Conservation (phyloP, 1,139 yeast species). For the Kodamaea suecica region DNA sequence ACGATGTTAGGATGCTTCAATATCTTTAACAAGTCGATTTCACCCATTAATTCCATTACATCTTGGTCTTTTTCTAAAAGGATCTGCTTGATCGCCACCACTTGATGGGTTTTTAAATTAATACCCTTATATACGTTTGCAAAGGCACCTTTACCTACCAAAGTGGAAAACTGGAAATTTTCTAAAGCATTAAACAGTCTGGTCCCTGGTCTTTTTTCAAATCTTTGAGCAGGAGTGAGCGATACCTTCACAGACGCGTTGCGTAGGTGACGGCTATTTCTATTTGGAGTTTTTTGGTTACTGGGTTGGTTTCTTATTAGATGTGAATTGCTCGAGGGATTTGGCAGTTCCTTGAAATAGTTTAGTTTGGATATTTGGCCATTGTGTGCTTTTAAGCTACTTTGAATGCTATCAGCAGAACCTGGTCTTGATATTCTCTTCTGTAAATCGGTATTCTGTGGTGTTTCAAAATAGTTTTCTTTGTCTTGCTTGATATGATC, state of each 20-base stretch:
- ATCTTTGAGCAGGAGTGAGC: conserved; percentile 52
- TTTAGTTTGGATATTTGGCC: too few species aligned
- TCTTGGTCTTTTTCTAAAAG: conserved; percentile 49
- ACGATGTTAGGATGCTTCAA: conserved; percentile 84
- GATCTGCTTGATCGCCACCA: conserved; percentile 85
- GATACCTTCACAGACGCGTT: conserved; percentile 43
- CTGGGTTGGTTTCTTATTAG: too few species aligned
- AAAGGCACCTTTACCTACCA: conserved; percentile 76
- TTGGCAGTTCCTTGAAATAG: too few species aligned
- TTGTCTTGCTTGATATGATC: too few species aligned
- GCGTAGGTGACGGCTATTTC: conserved; percentile 21
- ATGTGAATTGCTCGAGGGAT: too few species aligned
- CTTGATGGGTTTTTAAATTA: conserved; percentile 60
- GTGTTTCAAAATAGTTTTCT: too few species aligned
- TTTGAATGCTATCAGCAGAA: too few species aligned
- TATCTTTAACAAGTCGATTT: conserved; percentile 77
- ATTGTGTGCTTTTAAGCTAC: too few species aligned
- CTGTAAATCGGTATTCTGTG: too few species aligned
- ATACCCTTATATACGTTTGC: conserved; percentile 71
- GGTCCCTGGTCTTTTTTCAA: conserved; percentile 41
- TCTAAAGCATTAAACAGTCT: conserved; percentile 45
- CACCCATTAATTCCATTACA: conserved; percentile 64
- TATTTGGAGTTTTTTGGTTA: neutral
- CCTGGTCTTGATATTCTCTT: too few species aligned
- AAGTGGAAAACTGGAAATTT: conserved; percentile 56